These are phyloP conservation scores for Paramecium primaurelia DNA, from an alignment of 73 alveolate species.

Conservation along the genomic window DNA sequence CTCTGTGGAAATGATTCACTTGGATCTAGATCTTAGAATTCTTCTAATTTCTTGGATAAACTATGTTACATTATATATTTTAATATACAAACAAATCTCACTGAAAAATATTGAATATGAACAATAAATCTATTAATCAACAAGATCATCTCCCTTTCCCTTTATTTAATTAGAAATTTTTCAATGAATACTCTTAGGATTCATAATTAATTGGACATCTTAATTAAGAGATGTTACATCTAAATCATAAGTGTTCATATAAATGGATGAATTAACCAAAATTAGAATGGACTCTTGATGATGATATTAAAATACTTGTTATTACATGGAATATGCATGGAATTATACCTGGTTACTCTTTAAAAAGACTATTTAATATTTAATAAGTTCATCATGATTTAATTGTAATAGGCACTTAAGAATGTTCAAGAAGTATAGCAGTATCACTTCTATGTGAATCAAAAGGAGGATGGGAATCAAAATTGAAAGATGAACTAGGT, in stretches of 20 bases:
- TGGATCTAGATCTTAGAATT: conserved; percentile 26
- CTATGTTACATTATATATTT: neutral
- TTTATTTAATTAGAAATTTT: neutral
- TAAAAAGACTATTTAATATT: conserved; percentile 64
- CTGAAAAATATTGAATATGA: neutral
- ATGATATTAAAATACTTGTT: conserved; percentile 60
- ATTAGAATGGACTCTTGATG: neutral
- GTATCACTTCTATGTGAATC: conserved; percentile 76
- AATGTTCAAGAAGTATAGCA: conserved; percentile 87
- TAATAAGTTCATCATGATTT: conserved; percentile 77
- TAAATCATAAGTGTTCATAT: neutral
- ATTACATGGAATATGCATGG: conserved; percentile 87
- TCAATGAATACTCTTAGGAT: neutral
- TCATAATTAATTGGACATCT: neutral
- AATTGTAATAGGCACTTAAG: conserved; percentile 86
- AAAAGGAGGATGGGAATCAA: conserved; percentile 83
- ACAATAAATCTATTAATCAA: neutral
- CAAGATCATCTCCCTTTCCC: neutral
- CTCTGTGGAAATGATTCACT: neutral
- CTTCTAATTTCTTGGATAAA: neutral
- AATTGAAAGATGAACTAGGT: conserved; percentile 67
- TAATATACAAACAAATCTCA: neutral
- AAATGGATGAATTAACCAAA: neutral
- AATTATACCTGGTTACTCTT: conserved; percentile 55
- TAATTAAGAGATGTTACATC: neutral